Conservation (phyloP, 2,329 filamentous ascomycete species). For the Beauveria sp. region DNA sequence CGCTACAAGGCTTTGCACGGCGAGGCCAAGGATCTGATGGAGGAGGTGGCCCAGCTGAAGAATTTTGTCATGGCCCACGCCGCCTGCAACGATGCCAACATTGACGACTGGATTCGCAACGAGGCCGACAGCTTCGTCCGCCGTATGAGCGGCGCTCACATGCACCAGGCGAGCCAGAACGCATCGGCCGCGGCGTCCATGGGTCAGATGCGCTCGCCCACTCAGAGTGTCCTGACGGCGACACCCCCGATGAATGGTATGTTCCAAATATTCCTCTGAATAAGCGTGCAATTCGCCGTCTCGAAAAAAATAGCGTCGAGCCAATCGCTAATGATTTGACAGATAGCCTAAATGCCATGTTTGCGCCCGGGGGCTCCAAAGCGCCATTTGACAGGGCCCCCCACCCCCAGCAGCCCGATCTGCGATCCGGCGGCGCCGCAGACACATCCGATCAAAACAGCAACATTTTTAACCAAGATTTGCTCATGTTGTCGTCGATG, state of each 20-base stretch:
- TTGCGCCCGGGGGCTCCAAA: background rate
- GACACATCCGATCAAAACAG: background rate
- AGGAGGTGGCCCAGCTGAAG: constrained; percentile 41
- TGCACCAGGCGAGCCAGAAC: constrained; percentile 7
- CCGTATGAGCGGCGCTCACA: constrained; percentile 10
- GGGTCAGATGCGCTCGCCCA: background rate
- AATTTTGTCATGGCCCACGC: constrained; percentile 45
- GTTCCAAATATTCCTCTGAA: background rate
- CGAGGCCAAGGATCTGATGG: constrained; percentile 34
- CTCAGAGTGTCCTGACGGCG: background rate
- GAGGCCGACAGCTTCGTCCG: constrained; percentile 43
- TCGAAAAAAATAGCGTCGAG: background rate
- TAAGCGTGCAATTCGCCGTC: background rate
- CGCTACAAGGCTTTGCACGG: constrained; percentile 35
- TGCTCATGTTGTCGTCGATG: background rate
- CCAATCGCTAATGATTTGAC: background rate
- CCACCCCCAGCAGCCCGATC: no score
- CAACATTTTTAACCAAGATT: constrained; percentile 8
- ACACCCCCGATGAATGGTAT: constrained; percentile 1
- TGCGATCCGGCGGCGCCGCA: background rate
- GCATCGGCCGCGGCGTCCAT: background rate
- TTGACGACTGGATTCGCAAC: constrained; percentile 45
- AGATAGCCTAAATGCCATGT: constrained; percentile 1
- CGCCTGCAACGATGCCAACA: constrained; percentile 43
- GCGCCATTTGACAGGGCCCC: background rate